Evolutionary conservation across 2,329 filamentous ascomycete species (phyloP).

Genomic region (Epichloe glyceriae): DNA sequence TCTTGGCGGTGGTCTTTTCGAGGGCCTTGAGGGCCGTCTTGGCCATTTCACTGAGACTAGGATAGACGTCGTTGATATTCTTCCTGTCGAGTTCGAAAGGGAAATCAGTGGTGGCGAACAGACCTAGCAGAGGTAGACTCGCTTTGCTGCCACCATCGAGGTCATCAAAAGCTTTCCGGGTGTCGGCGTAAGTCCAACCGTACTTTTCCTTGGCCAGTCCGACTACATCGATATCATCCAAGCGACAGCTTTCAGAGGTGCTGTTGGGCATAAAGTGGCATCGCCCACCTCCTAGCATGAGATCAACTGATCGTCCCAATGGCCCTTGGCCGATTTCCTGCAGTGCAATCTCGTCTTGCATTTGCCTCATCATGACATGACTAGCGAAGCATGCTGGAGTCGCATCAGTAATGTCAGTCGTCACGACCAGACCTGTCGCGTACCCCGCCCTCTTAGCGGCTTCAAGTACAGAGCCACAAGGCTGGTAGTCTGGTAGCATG

Average conservation of each 20-base stretch:
- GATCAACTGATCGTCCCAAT: slow-evolving; percentile 74
- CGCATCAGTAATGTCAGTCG: slow-evolving; percentile 87
- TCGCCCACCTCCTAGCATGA: slow-evolving; percentile 84
- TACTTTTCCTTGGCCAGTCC: slow-evolving; percentile 58
- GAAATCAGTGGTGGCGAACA: slow-evolving; percentile 72
- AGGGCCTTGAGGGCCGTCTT: slow-evolving; percentile 67
- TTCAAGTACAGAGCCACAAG: slow-evolving; percentile 86
- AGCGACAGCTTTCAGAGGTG: slow-evolving; percentile 67
- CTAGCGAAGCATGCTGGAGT: slow-evolving; percentile 91
- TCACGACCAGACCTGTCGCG: slow-evolving; percentile 86
- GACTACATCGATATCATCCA: slow-evolving; percentile 64
- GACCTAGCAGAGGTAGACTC: slow-evolving; percentile 69
- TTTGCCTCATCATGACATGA: slow-evolving; percentile 65
- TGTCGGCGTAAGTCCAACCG: slow-evolving; percentile 68
- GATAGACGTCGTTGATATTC: slow-evolving; percentile 66
- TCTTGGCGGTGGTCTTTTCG: slow-evolving; percentile 66
- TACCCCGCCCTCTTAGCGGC: slow-evolving; percentile 88
- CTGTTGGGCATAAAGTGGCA: slow-evolving; percentile 87
- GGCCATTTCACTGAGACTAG: slow-evolving; percentile 85
- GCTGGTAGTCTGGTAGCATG: slow-evolving; percentile 68
- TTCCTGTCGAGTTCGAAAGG: slow-evolving; percentile 89
- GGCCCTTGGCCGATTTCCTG: slow-evolving; percentile 85
- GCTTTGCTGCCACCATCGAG: slow-evolving; percentile 54
- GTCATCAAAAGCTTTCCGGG: slow-evolving; percentile 61
- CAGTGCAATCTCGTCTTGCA: slow-evolving; percentile 83